A percentile compares a stretch with the other conserved stretches of the same genome.
These are phyloP conservation scores for Phoma sp. DNA, from an alignment of 2,329 filamentous ascomycete genomes.

Conservation along the genomic window DNA sequence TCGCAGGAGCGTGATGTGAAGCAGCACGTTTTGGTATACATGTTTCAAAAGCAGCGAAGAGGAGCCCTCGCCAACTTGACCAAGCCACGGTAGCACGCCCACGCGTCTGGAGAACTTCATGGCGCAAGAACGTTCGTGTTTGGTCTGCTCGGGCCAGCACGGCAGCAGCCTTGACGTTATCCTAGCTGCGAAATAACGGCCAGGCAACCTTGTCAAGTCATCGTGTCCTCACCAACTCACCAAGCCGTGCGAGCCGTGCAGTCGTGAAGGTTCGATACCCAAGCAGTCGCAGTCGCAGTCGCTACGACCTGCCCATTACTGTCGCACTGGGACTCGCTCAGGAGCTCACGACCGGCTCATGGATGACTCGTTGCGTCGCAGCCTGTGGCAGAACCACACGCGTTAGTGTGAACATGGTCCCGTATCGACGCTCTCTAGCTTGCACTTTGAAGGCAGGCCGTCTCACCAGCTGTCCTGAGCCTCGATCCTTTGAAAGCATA, in stretches of 20 bases:
- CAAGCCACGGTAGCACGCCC: slow-evolving; percentile 20
- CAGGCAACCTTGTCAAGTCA: slow-evolving; percentile 9
- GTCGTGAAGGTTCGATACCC: slow-evolving; percentile 4
- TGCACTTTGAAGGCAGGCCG: slow-evolving; percentile 7
- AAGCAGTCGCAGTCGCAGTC: slow-evolving; percentile 5
- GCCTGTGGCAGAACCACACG: slow-evolving; percentile 10
- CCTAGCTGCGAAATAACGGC: neutral
- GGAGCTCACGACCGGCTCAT: slow-evolving; percentile 1
- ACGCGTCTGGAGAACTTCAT: slow-evolving; percentile 1
- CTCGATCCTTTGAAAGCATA: slow-evolving; percentile 7
- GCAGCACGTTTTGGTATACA: slow-evolving; percentile 28
- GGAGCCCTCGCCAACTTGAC: slow-evolving; percentile 10
- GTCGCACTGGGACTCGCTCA: neutral
- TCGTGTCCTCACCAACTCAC: neutral
- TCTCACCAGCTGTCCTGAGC: slow-evolving; percentile 15
- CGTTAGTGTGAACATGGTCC: slow-evolving; percentile 1
- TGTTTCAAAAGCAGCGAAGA: slow-evolving; percentile 30
- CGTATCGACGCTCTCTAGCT: slow-evolving; percentile 9
- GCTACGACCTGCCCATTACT: slow-evolving; percentile 6
- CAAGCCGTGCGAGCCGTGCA: neutral
- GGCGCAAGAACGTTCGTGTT: slow-evolving; percentile 14
- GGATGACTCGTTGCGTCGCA: slow-evolving; percentile 17
- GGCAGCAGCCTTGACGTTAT: slow-evolving; percentile 2
- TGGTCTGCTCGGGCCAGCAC: slow-evolving; percentile 11
- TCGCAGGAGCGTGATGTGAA: slow-evolving; percentile 33